Conservation (phyloP, 208 protist species). For the Leishmania lainsoni region DNA sequence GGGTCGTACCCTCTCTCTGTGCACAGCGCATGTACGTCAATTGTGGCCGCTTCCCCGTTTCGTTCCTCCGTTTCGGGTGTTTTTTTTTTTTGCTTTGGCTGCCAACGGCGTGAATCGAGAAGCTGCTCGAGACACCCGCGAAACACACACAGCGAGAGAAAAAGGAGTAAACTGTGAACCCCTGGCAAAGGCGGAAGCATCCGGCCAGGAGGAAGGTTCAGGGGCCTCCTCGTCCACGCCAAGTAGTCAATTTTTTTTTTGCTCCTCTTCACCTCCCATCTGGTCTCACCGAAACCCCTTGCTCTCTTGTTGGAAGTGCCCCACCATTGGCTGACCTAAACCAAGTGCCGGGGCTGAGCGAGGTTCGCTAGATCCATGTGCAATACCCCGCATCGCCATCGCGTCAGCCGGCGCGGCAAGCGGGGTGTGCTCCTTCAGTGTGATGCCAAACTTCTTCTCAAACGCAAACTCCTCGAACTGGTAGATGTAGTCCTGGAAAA, state of each 20-base stretch:
- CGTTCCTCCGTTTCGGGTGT: background rate
- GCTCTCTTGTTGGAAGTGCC: slow-evolving; percentile 80
- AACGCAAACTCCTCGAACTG: slow-evolving; percentile 93
- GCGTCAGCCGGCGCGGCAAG: slow-evolving; percentile 65
- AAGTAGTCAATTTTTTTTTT: background rate
- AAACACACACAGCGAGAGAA: background rate
- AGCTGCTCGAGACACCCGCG: background rate
- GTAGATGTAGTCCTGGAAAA: slow-evolving; percentile 84
- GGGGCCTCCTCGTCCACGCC: background rate
- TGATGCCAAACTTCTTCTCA: slow-evolving; percentile 81
- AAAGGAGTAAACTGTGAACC: background rate
- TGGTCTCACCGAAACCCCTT: slow-evolving; percentile 59
- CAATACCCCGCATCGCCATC: slow-evolving; percentile 58
- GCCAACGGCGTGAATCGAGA: background rate
- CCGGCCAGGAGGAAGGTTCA: background rate
- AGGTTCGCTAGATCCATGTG: slow-evolving; percentile 30
- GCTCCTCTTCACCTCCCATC: background rate
- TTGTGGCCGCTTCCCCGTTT: background rate
- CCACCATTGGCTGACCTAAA: slow-evolving; percentile 65
- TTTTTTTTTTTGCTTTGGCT: background rate
- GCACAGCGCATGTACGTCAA: background rate
- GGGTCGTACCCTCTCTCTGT: background rate
- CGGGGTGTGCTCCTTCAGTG: slow-evolving; percentile 76
- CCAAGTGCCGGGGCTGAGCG: slow-evolving; percentile 24
- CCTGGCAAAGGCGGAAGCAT: background rate